A percentile compares a stretch with the other conserved stretches of the same genome.
Conservation (phyloP, 345 rosid genomes). For the Melastoma malabathricum region DNA sequence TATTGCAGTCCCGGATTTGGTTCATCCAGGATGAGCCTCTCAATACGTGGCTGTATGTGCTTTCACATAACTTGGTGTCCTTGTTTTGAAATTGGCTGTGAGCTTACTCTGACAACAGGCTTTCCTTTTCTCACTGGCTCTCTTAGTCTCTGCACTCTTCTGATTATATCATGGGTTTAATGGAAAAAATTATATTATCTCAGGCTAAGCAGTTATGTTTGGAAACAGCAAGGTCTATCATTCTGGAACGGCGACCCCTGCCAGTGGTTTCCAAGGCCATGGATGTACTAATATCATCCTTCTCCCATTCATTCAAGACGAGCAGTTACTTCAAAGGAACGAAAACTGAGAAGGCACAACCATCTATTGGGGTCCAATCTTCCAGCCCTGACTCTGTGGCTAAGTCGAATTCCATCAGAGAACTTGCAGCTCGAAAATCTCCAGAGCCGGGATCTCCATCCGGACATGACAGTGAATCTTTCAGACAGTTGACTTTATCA, state of each 20-base stretch:
- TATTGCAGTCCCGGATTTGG: not conserved
- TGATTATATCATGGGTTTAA: constrained; percentile 1
- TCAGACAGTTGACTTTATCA: constrained; percentile 24
- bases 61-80: too few relatives aligned
- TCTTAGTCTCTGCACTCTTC: too few relatives aligned
- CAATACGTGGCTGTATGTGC: too few relatives aligned
- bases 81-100: too few relatives aligned
- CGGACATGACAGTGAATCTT: constrained; percentile 19
- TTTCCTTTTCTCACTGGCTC: not conserved
- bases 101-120: too few relatives aligned
- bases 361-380: constrained; percentile 21
- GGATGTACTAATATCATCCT: constrained; percentile 67
- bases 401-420: constrained; percentile 28
- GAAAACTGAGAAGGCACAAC: constrained; percentile 34
- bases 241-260: constrained; percentile 85
- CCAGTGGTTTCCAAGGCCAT: constrained; percentile 61
- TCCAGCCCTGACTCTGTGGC: constrained; percentile 14
- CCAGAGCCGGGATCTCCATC: constrained; percentile 20
- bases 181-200: constrained; percentile 13
- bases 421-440: constrained; percentile 21
- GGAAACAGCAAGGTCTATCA: constrained; percentile 50
- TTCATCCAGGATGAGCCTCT: too few relatives aligned
- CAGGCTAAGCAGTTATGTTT: constrained; percentile 89
- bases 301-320: constrained; percentile 52
- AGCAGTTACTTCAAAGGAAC: constrained; percentile 48